phyloP scores from a whole-genome alignment of 106 monocot species.

The Amphibolis antarctica region DNA sequence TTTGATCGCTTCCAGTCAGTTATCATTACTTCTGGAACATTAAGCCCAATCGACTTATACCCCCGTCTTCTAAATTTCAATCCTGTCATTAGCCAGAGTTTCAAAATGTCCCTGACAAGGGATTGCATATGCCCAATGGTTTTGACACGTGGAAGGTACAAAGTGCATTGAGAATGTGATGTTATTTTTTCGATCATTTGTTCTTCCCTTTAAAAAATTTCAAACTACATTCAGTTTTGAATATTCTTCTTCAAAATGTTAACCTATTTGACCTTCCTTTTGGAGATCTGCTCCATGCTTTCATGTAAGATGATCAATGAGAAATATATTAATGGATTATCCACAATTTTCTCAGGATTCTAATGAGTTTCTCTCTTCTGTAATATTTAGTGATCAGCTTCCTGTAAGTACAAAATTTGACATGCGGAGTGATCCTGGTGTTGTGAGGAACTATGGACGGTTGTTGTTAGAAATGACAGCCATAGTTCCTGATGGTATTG shows the following conservation, averaged over 20 bases:
- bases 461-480: constrained; percentile 93
- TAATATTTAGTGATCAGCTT: constrained; percentile 69
- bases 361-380: neutral
- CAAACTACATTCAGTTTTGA: neutral
- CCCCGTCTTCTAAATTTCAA: constrained; percentile 91
- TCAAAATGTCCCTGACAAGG: constrained; percentile 94
- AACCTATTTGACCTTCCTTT: neutral
- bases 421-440: constrained; percentile 99
- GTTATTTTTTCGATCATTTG: neutral
- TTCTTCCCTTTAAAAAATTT: neutral
- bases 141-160: constrained; percentile 96
- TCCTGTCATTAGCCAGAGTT: constrained; percentile 93
- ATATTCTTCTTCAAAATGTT: neutral
- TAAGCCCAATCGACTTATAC: constrained; percentile 96
- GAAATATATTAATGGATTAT: neutral
- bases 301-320: neutral
- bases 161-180: neutral
- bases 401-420: constrained; percentile 99
- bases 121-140: constrained; percentile 99
- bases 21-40: constrained; percentile 92
- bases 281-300: neutral
- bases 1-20: constrained; percentile 97
- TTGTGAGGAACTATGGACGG: constrained; percentile 90
- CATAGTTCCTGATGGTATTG: constrained; percentile 93
- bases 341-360: neutral